Evolutionary conservation across 2,329 filamentous ascomycete species (phyloP), one percentile per base, ranked within the genome.

Genomic region (Verticillium tricorpus): DNA sequence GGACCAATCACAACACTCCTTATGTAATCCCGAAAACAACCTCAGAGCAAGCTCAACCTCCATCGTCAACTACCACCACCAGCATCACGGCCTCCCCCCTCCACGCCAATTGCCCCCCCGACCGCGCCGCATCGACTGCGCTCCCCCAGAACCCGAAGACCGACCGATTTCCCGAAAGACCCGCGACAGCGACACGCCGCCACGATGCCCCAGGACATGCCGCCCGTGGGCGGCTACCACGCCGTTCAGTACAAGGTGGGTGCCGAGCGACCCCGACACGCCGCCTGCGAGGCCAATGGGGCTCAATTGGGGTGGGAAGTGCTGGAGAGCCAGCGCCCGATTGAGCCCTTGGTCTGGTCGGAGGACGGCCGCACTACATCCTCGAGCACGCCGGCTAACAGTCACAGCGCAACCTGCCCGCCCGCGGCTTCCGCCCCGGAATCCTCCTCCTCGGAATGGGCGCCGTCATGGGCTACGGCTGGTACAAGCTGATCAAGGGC

Each of bases 171-270:
- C n/a, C 28, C 45, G 9, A n/a, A 1, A 61, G 32, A 34, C 45
- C 2, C 54, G 52, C 45, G 45, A 52, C 45, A 52, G 19, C 45
- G 45, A 52, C 4, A 58, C 15, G 22, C 37, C 8, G n/a, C 19
- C 22, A 34, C 68, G 74, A 97, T 98, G 94, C 89, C 91, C 82
- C 93, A 98, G 85, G 95, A 99, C 84, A 92, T 99, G 87, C 95
- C 95, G 82, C 95, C 95, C 71, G 77, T 80, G 74, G 95, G 94
- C 82, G 95, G 95, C 84, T 99, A 99, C 80, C 90, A 88, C 77
- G 89, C 94, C 78, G 90, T 99, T 68, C 95, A 99, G 81, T 99
- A 97, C 85, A 96, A 96, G 88, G 91, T 93, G 77, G 73, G 83
- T 80, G 22, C 25, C 45, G 45, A 52, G 11, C 45, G 45, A 22